A percentile compares a stretch with the other conserved stretches of the same genome.
Evolutionary conservation across 164 flowering plant genomes (phyloP).

Genomic region (Stephania cephalantha): DNA sequence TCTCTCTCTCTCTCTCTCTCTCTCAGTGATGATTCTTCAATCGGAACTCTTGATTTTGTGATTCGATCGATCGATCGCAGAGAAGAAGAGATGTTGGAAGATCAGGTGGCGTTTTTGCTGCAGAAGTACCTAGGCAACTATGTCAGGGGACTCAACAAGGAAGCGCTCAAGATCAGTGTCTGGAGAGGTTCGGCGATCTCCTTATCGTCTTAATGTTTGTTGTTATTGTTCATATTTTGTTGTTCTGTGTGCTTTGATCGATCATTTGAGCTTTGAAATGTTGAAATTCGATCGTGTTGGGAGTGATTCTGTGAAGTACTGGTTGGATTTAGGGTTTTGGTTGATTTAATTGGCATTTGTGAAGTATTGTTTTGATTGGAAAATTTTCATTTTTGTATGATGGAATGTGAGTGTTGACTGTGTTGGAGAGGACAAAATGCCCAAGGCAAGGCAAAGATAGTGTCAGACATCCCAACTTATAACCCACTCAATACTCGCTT

Average conservation of each 20-base stretch:
- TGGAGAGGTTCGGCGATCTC: constrained; percentile 62
- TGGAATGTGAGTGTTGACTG: no score
- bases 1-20: background rate
- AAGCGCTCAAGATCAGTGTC: constrained; percentile 96
- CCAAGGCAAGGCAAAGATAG: no score
- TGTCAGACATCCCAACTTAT: no score
- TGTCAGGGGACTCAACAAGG: constrained; percentile 79
- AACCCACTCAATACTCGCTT: no score
- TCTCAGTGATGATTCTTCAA: background rate
- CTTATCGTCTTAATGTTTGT: no score
- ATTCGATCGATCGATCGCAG: background rate
- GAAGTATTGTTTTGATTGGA: no score
- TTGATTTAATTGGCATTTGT: background rate
- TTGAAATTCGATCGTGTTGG: background rate
- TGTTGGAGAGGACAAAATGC: no score
- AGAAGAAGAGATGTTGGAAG: constrained; percentile 73
- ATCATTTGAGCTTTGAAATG: background rate
- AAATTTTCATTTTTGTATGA: no score
- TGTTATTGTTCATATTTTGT: background rate
- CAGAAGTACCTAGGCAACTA: constrained; percentile 93
- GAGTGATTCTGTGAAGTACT: background rate
- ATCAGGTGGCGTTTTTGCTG: constrained; percentile 82
- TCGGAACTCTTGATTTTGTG: background rate
- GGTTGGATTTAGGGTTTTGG: background rate
- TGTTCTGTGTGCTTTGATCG: background rate